phyloP scores from a whole-genome alignment of 139 green algal genomes.

The Diplosphaera chodatii region DNA sequence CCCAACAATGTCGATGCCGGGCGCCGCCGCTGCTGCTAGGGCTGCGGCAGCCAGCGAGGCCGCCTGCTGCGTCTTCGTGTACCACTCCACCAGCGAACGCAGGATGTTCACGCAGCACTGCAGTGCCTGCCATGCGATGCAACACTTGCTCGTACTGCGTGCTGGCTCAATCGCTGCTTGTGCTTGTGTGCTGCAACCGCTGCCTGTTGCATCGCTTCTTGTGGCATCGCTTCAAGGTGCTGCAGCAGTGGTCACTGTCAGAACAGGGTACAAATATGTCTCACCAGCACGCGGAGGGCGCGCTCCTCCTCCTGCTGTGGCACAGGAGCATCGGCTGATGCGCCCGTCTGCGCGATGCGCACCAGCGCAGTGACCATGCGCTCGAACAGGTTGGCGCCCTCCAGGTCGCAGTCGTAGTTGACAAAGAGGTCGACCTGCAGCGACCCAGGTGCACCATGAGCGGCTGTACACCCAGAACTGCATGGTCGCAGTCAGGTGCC shows the following conservation, averaged over 20 bases:
- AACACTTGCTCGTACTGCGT: too few relatives aligned
- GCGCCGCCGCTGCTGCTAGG: neutral
- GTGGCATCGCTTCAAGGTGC: too few relatives aligned
- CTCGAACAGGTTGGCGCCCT: conserved; percentile 85
- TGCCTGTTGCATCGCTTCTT: too few relatives aligned
- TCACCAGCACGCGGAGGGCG: conserved; percentile 37
- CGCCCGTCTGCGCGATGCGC: conserved; percentile 51
- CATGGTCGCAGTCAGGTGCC: too few relatives aligned
- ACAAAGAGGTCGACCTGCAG: conserved; percentile 83
- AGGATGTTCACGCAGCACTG: conserved; percentile 65
- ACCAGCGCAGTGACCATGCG: conserved; percentile 78
- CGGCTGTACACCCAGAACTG: too few relatives aligned
- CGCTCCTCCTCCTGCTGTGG: conserved; percentile 27
- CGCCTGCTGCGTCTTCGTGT: conserved; percentile 25
- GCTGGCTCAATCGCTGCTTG: too few relatives aligned
- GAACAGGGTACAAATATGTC: too few relatives aligned
- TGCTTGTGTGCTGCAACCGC: too few relatives aligned
- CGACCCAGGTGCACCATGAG: too few relatives aligned
- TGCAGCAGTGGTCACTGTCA: too few relatives aligned
- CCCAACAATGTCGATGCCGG: neutral
- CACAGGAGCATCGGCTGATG: neutral
- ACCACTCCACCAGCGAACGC: conserved; percentile 68
- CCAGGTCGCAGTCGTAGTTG: conserved; percentile 96
- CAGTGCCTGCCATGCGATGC: conserved; percentile 82
- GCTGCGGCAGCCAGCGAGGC: conserved; percentile 4